These are phyloP conservation scores for Leccinum rimulosum DNA, from an alignment of 768 basidiomycete species.

Conservation along the genomic window DNA sequence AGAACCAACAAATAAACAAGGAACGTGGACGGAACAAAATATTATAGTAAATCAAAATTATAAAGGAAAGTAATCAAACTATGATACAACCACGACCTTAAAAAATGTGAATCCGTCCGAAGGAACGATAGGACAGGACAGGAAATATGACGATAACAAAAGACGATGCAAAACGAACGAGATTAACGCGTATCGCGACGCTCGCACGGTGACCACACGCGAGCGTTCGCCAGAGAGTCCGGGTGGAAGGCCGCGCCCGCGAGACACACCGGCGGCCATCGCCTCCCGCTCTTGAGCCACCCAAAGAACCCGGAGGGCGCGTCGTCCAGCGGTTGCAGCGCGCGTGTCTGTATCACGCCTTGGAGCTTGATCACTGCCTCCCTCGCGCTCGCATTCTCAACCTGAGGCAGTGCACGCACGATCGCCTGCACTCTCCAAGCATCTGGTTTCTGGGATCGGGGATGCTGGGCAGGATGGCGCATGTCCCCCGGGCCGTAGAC, in stretches of 20 bases:
- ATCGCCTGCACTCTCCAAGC: slow-evolving; percentile 16
- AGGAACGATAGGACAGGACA: no score
- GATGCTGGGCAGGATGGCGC: background rate
- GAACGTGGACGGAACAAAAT: no score
- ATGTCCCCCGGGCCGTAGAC: background rate
- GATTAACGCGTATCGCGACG: background rate
- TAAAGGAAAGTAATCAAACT: no score
- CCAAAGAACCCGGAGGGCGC: slow-evolving; percentile 20
- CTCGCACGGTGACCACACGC: slow-evolving; percentile 18
- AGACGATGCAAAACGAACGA: background rate
- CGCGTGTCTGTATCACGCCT: slow-evolving; percentile 19
- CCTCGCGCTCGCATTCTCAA: background rate
- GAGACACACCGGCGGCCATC: background rate
- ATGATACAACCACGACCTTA: no score
- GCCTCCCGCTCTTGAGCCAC: slow-evolving; percentile 10
- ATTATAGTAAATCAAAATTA: no score
- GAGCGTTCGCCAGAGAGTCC: slow-evolving; percentile 14
- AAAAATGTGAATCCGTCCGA: no score
- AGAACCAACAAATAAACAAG: no score
- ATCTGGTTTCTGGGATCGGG: background rate
- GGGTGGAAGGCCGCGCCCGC: background rate
- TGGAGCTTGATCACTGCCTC: slow-evolving; percentile 10
- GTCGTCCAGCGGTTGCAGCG: slow-evolving; percentile 23
- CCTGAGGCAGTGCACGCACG: slow-evolving; percentile 22
- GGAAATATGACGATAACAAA: no score